A percentile compares a stretch with the other conserved stretches of the same genome.
Evolutionary conservation across 306 rosid species (phyloP).

Genomic region (Carpinus viminea): DNA sequence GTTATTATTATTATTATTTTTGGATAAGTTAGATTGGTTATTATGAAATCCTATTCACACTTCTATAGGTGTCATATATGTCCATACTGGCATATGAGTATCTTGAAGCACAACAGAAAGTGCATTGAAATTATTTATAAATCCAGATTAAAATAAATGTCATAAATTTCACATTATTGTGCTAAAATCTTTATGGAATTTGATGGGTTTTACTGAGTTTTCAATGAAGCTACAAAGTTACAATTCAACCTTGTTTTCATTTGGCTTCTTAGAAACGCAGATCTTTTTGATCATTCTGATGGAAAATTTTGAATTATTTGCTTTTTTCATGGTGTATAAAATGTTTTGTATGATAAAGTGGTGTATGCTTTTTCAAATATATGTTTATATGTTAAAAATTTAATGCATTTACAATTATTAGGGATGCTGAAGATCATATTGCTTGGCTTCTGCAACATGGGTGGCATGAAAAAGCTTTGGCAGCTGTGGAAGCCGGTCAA

Average conservation of each 20-base stretch:
- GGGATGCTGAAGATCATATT: slow-evolving; percentile 99
- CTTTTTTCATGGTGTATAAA: not conserved
- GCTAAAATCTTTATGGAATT: not conserved
- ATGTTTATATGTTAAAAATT: not conserved
- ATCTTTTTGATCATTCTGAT: not conserved
- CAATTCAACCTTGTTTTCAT: not conserved
- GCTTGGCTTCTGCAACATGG: slow-evolving; percentile 98
- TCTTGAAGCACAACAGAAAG: not conserved
- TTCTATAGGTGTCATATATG: not conserved
- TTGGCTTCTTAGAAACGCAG: not conserved
- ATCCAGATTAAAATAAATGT: not conserved
- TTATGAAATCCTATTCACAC: not conserved
- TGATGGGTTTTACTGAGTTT: not conserved
- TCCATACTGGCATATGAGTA: not conserved
- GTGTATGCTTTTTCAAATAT: not conserved
- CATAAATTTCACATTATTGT: not conserved
- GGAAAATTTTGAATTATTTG: not conserved
- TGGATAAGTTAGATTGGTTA: not conserved
- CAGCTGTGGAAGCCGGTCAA: slow-evolving; percentile 95
- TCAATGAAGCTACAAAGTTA: not conserved
- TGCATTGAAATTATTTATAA: not conserved
- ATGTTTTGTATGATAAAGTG: not conserved
- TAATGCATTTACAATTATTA: slow-evolving; percentile 39
- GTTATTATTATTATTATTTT: too few species aligned
- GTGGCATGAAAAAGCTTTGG: slow-evolving; percentile 95